These are phyloP conservation scores for Conidiobolus incongruus DNA, from an alignment of 371 early-diverging fungal genomes.

Conservation along the genomic window DNA sequence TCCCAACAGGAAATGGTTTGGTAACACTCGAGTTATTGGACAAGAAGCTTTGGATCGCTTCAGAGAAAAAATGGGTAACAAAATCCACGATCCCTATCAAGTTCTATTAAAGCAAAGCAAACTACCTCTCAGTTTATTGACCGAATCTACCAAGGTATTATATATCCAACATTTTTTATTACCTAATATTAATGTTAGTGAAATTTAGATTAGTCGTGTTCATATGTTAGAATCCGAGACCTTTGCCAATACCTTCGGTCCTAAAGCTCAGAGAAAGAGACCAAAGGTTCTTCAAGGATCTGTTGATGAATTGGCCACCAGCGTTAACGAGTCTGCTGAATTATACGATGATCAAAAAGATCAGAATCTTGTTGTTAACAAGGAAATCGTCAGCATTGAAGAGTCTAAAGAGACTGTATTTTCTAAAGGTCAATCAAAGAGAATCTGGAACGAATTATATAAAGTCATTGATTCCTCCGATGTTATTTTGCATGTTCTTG, in stretches of 20 bases:
- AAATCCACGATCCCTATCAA: slow-evolving; percentile 88
- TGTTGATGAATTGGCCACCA: slow-evolving; percentile 63
- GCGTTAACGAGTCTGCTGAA: slow-evolving; percentile 34
- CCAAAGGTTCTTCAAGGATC: slow-evolving; percentile 55
- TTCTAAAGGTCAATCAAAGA: slow-evolving; percentile 87
- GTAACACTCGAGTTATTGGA: slow-evolving; percentile 87
- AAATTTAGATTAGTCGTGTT: slow-evolving; percentile 33
- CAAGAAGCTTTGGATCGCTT: slow-evolving; percentile 80
- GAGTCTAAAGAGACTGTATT: slow-evolving; percentile 69
- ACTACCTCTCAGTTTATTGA: slow-evolving; percentile 88
- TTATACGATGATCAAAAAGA: slow-evolving; percentile 56
- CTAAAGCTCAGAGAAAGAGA: slow-evolving; percentile 84
- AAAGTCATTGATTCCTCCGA: slow-evolving; percentile 99
- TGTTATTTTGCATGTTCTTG: slow-evolving; percentile 94
- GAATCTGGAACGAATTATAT: slow-evolving; percentile 99
- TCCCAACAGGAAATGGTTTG: slow-evolving; percentile 96
- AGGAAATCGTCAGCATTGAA: slow-evolving; percentile 37
- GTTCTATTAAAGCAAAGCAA: slow-evolving; percentile 88
- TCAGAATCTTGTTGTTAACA: slow-evolving; percentile 42
- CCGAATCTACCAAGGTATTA: slow-evolving; percentile 50
- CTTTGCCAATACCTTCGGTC: slow-evolving; percentile 79
- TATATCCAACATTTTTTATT: slow-evolving; percentile 5
- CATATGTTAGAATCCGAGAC: slow-evolving; percentile 84
- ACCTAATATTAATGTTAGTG: slow-evolving; percentile 45
- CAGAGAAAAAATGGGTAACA: slow-evolving; percentile 71